Evolutionary conservation across 305 asterid species (phyloP), one percentile per base, ranked within the genome.

Genomic region (Plantago coronopus): DNA sequence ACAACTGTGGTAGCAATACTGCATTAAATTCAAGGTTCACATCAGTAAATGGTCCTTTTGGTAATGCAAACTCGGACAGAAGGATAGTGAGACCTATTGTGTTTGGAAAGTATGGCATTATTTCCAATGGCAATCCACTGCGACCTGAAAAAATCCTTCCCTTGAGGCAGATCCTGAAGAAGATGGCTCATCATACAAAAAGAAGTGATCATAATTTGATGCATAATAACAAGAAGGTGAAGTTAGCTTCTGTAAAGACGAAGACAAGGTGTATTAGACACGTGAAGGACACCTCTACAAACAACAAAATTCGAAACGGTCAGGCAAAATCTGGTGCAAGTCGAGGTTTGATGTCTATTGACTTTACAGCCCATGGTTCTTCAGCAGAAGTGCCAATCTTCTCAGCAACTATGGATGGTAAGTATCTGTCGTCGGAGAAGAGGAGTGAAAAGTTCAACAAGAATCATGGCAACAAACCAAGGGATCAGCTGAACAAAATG

Each of bases 41-140:
- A 57, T 69, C 61, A 37, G 61, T 66, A 48, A 74, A 61, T 74
- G 57, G 73, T 71, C 42, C 25, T 61, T 48, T 54, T 54, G 61
- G 65, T 48, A 57, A 57, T 17, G 12, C 18, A 13, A 64, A 55
- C 70, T 54, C 59, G 49, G 62, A 56, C 66, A 69, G 60, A 53
- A 54, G 67, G 69, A 65, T 53, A 65, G 73, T 54, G 60, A 78
- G 76, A 70, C 94, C 94, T 49, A 62, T 69, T 45, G 85, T 80
- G 51, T 65, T 65, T 59, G 87, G 81, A 59, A 80, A 74, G 69
- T 85, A 80, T 70, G 94, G 89, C 43, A 71, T 82, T 71, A 82
- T 85, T 59, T 73, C 87, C 57, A 82, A 78, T 68, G 89, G 70
- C 18, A 72, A 77, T 58, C 63, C 76, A 44, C 64, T 63, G 38